Conservation (phyloP, 2,329 filamentous ascomycete species). For the Waltergamsia citrina region DNA sequence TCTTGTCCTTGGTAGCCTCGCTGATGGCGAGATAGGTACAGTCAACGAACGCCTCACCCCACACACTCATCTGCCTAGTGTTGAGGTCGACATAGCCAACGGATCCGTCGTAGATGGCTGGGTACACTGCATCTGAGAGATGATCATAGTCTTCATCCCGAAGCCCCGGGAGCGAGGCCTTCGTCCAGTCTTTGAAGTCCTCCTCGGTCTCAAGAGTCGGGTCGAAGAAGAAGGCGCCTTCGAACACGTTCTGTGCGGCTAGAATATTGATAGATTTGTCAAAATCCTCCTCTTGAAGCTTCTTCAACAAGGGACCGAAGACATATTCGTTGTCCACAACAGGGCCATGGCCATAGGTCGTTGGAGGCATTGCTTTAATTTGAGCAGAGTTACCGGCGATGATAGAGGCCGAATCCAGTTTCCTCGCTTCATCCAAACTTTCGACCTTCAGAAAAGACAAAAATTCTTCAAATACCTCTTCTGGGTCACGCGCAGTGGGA, state of each 20-base stretch:
- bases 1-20: conserved; percentile 3
- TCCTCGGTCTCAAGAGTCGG: conserved; percentile 5
- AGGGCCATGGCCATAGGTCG: conserved; percentile 4
- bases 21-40: conserved; percentile 6
- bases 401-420: conserved; percentile 3
- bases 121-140: conserved; percentile 6
- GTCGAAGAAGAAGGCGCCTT: conserved; percentile 8
- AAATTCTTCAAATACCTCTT: conserved; percentile 5
- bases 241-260: conserved; percentile 5
- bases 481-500: conserved; percentile 1
- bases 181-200: conserved; percentile 5
- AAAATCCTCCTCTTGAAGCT: conserved; percentile 4
- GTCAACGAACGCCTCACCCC: conserved; percentile 6
- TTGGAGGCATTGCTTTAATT: conserved; percentile 4
- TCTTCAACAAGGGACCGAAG: neutral
- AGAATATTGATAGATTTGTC: conserved; percentile 6
- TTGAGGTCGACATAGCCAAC: conserved; percentile 5
- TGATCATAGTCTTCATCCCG: neutral
- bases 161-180: conserved; percentile 4
- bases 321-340: conserved; percentile 4
- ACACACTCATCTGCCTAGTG: conserved; percentile 6
- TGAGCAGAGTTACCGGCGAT: conserved; percentile 7
- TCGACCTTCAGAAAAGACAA: conserved; percentile 5
- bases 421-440: conserved; percentile 4
- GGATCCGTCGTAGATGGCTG: conserved; percentile 6